These are phyloP conservation scores for Aureobasidium sp. DNA, from an alignment of 2,329 filamentous ascomycete species.

Conservation along the genomic window DNA sequence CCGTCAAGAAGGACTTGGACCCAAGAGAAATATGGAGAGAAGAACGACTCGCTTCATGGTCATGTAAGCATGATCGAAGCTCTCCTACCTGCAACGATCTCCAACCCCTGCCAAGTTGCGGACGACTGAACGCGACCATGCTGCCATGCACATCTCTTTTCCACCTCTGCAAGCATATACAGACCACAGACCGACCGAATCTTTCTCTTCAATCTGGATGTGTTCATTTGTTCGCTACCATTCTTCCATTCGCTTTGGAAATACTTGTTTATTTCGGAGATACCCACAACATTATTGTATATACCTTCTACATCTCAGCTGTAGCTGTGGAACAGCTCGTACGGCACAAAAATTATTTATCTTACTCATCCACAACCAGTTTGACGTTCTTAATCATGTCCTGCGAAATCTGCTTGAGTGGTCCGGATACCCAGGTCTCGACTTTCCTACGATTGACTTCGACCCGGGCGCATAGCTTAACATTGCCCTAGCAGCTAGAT, in stretches of 20 bases:
- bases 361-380: background rate
- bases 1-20: slow-evolving; percentile 6
- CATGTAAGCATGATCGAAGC: slow-evolving; percentile 21
- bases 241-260: background rate
- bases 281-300: slow-evolving; percentile 11
- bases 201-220: background rate
- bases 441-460: background rate
- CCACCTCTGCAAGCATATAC: background rate
- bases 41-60: slow-evolving; percentile 32
- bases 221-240: background rate
- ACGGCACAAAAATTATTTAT: background rate
- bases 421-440: background rate
- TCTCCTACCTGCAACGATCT: background rate
- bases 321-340: slow-evolving; percentile 10
- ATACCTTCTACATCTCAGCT: background rate
- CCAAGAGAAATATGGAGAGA: slow-evolving; percentile 21
- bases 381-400: background rate
- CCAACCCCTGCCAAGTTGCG: background rate
- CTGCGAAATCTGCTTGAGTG: background rate
- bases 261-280: slow-evolving; percentile 8
- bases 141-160: slow-evolving; percentile 1
- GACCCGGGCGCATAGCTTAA: background rate
- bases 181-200: background rate
- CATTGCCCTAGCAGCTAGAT: background rate
- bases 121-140: slow-evolving; percentile 9